A percentile compares a stretch with the other conserved stretches of the same genome.
Conservation (phyloP, 2,329 filamentous ascomycete species). For the Alternaria postmessia region DNA sequence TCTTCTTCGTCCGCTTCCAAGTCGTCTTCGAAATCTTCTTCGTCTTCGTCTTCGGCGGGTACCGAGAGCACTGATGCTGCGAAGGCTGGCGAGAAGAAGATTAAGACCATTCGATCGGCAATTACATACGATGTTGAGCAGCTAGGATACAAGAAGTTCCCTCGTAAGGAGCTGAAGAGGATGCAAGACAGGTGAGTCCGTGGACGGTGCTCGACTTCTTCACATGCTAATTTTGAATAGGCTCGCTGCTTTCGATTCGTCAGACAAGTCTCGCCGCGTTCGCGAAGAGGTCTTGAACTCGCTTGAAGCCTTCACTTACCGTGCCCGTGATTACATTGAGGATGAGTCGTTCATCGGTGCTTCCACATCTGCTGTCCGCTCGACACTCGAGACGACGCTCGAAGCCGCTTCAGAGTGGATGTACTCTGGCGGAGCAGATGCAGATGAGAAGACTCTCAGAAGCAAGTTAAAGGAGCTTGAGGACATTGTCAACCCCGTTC, state of each 20-base stretch:
- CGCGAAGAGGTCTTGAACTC: constrained; percentile 91
- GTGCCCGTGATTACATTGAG: constrained; percentile 81
- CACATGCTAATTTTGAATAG: constrained; percentile 53
- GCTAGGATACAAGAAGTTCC: constrained; percentile 63
- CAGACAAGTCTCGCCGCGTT: constrained; percentile 77
- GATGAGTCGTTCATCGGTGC: constrained; percentile 76
- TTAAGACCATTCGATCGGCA: constrained; percentile 61
- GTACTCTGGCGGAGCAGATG: constrained; percentile 82
- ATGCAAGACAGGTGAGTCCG: constrained; percentile 65
- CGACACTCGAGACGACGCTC: constrained; percentile 72
- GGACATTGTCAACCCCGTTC: constrained; percentile 78
- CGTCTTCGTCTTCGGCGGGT: constrained; percentile 54
- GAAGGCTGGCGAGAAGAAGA: constrained; percentile 57
- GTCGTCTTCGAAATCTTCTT: constrained; percentile 54
- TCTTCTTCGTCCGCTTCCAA: constrained; percentile 54
- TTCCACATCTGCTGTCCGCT: constrained; percentile 73
- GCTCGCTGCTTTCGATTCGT: constrained; percentile 83
- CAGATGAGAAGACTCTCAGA: constrained; percentile 76
- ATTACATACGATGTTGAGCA: constrained; percentile 57
- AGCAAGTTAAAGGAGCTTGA: constrained; percentile 79
- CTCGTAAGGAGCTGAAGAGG: constrained; percentile 65
- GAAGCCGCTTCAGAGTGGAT: constrained; percentile 85
- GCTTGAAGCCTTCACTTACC: constrained; percentile 94
- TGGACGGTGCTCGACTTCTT: not conserved
- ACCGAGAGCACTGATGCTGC: constrained; percentile 60